Base-by-base conservation (phyloP, 176 grass and related monocot genomes). In the Otatea glauca region DNA sequence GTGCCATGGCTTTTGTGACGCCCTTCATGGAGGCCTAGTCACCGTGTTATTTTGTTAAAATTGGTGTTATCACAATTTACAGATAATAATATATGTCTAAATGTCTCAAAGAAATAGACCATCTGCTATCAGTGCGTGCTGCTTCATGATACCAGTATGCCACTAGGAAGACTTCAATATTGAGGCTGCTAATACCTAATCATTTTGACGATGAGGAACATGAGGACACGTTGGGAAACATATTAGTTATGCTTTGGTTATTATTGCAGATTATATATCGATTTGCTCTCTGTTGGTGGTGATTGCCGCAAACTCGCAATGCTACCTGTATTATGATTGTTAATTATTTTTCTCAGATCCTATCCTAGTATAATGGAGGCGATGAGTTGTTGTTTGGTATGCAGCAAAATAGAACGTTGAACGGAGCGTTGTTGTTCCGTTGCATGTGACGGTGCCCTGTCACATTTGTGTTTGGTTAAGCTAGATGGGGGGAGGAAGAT, bases 1-100 rank as follows among this genome's bases (percentile, higher is more conserved):
- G 92, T 16, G 59, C 45, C 92, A 94, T 94, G 35, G 90, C 92
- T 51, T 92, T 94, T 4, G 92, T 94, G 39, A 94, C 92, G 15
- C 89, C 92, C 79, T 94, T 94, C 92, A 92, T 94, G n/a, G n/a
- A n/a, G 65, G 92, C 92, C 42, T 94, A 45, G 3, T 1, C 7
- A 55, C 39, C 29, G 13, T 5, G n/a, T 53, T 27, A 75, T 68
- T 62, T 69, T 55, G 54, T 15, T n/a, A n/a, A n/a, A n/a, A 76
- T 44, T 9, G 2, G 10, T 20, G 8, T 25, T 38, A 71, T 29
- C 34, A 76, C 8, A 77, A 49, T 4, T 38, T 9, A 24, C 20
- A 45, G n/a, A 75, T 55, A 66, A 7, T 43, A 3, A 9, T 47
- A 14, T 25, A 17, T 18, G 43, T 10, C 44, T 68, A 77, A 59